Evolutionary conservation across 192 early-diverging fungal species (phyloP), one percentile per base, ranked within the genome.

Genomic region (Entophlyctis luteolus): DNA sequence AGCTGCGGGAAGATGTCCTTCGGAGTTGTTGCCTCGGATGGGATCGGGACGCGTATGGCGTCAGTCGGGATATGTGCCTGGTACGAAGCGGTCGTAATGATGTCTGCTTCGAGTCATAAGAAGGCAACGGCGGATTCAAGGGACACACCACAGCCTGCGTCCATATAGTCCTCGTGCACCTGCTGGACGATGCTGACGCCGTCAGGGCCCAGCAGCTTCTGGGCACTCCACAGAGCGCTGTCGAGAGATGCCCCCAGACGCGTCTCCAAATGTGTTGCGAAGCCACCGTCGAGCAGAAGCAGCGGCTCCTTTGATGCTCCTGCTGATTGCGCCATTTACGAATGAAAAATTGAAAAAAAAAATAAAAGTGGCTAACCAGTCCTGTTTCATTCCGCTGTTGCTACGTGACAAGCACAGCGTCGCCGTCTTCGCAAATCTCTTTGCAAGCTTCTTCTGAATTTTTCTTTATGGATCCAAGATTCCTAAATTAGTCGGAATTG

Each of bases 11-110:
- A 22, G 28, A 16, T 34, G 22, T 66, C 63, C 14, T n/a, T 35
- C 2, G 25, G 2, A 16, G 5, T 23, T 18, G 23, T 14, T 8
- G 35, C 29, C 20, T n/a, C 39, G 8, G 34, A 6, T 16, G 48
- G n/a, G 10, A 42, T 8, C n/a, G 39, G 39, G n/a, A 12, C 10
- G 39, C 10, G n/a, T 1, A 66, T 48, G 20, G 22, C 22, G 14
- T 48, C 28, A 39, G 63, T 66, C 6, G 63, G 63, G 23, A 66
- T 48, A 28, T 34, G 49, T 12, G 63, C 63, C 35, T 66, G 63
- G 50, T 66, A 66, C 12, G 49, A 34, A 12, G 35, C 63, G 6
- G 63, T 66, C 10, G 52, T 54, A 20, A 66, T n/a, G 37, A 66
- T 66, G n/a, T 52, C 52, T 36, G 12, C 10, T 32, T 25, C 16